Percentiles rank a stretch among this genome's conserved stretches.
These are phyloP conservation scores for Hypoxylon fragiforme DNA, from an alignment of 495 filamentous ascomycete genomes.

Conservation along the genomic window DNA sequence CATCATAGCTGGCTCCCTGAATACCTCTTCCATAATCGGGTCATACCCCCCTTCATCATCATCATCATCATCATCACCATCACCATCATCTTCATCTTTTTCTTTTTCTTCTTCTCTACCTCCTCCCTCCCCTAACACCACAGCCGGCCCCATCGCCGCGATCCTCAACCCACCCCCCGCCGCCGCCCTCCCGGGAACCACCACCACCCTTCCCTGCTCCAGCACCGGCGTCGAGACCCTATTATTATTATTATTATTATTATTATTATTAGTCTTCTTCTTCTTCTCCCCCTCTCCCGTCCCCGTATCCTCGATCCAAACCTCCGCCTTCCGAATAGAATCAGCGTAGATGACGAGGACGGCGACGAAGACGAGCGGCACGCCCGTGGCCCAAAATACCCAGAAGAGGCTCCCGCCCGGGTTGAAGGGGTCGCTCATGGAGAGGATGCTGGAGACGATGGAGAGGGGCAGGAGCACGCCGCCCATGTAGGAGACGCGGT, in stretches of 20 bases:
- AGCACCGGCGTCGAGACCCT: slow-evolving; percentile 1
- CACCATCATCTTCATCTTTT: no score
- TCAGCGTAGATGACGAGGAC: slow-evolving; percentile 48
- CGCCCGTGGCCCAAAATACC: slow-evolving; percentile 45
- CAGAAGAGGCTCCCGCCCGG: slow-evolving; percentile 42
- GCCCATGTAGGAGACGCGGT: slow-evolving; percentile 49
- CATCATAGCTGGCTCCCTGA: slow-evolving; percentile 38
- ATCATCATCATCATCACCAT: no score
- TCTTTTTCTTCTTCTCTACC: no score
- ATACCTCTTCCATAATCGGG: neutral
- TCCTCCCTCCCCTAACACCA: neutral
- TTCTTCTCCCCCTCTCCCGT: neutral
- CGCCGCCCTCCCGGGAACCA: no score
- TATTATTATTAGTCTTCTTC: no score
- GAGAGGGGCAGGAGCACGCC: slow-evolving; percentile 47
- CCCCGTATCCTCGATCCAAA: slow-evolving; percentile 47
- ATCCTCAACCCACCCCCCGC: neutral
- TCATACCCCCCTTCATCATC: slow-evolving; percentile 10
- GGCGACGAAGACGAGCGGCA: slow-evolving; percentile 39
- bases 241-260: slow-evolving; percentile 11
- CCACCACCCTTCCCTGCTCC: no score
- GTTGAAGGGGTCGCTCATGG: slow-evolving; percentile 45
- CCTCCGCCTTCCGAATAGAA: slow-evolving; percentile 47
- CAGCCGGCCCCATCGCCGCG: neutral
- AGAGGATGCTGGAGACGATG: slow-evolving; percentile 46